A percentile compares a stretch with the other conserved stretches of the same genome.
Conservation (phyloP, 2,329 filamentous ascomycete species). For the Fusarium praegraminearum region DNA sequence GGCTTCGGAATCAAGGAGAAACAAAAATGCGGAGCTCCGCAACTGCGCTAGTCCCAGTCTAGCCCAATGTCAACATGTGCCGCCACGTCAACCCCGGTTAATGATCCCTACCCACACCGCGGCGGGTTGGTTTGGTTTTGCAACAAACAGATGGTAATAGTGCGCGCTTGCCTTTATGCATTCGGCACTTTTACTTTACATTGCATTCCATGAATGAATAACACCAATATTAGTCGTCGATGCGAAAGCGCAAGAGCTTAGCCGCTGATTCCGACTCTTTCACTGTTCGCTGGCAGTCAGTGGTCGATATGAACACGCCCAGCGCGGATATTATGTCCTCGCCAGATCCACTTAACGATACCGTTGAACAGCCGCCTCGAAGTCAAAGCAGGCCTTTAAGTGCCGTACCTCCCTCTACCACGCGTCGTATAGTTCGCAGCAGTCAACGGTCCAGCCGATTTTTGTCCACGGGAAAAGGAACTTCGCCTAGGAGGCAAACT, state of each 20-base stretch:
- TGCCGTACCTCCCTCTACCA: constrained; percentile 53
- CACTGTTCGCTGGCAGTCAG: constrained; percentile 53
- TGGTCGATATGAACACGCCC: constrained; percentile 53
- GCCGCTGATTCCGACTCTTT: constrained; percentile 46
- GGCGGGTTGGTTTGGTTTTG: constrained; percentile 26
- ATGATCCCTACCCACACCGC: constrained; percentile 30
- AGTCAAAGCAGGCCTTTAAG: constrained; percentile 30
- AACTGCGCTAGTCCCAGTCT: constrained; percentile 40
- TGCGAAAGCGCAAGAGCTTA: constrained; percentile 48
- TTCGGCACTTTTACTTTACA: constrained; percentile 13
- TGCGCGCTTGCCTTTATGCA: constrained; percentile 31
- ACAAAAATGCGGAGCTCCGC: constrained; percentile 38
- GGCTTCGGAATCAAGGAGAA: constrained; percentile 43
- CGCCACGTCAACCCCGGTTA: constrained; percentile 40
- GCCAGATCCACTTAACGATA: constrained; percentile 63
- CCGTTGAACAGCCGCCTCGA: constrained; percentile 41
- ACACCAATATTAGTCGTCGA: constrained; percentile 42
- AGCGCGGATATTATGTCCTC: constrained; percentile 62
- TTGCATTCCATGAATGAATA: constrained; percentile 43
- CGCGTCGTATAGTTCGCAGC: constrained; percentile 60
- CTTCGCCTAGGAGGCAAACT: constrained; percentile 67
- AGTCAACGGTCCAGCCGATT: constrained; percentile 58
- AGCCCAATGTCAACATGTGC: constrained; percentile 50
- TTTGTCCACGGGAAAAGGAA: constrained; percentile 49
- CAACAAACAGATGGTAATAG: constrained; percentile 16